Evolutionary conservation across 1,284 basidiomycete species (phyloP).

Genomic region (Phlebopus sp.): DNA sequence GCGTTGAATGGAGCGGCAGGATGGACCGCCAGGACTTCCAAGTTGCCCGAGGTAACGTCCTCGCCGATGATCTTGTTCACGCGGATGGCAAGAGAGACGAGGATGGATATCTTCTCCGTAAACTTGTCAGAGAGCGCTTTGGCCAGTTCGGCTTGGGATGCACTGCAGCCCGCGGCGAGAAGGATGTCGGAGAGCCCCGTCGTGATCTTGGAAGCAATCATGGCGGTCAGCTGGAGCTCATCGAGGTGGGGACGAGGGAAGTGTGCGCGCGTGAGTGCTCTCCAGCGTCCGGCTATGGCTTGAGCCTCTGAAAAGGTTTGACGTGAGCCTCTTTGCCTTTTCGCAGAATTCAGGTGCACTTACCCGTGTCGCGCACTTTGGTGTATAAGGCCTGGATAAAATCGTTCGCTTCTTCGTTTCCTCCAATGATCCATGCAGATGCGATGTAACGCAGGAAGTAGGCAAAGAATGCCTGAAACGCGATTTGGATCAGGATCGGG

Average conservation of each 20-base stretch:
- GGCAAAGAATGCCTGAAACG: conserved; percentile 31
- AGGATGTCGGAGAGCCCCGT: conserved; percentile 30
- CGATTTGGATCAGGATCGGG: conserved; percentile 33
- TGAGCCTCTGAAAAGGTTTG: conserved; percentile 26
- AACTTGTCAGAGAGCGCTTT: conserved; percentile 25
- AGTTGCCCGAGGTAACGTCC: conserved; percentile 32
- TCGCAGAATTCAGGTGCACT: background rate
- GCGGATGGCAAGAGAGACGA: conserved; percentile 25
- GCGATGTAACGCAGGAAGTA: conserved; percentile 29
- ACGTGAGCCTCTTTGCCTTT: background rate
- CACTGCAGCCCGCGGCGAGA: conserved; percentile 26
- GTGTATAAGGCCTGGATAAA: conserved; percentile 29
- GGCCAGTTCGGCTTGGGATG: conserved; percentile 17
- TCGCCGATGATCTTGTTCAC: conserved; percentile 34
- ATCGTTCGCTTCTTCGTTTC: conserved; percentile 20
- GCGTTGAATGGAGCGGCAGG: conserved; percentile 26
- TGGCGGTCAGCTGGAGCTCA: conserved; percentile 19
- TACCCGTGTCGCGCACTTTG: conserved; percentile 24
- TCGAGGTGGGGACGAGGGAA: conserved; percentile 23
- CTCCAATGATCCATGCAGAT: conserved; percentile 29
- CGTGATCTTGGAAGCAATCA: conserved; percentile 22
- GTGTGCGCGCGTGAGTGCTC: conserved; percentile 30
- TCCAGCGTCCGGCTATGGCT: conserved; percentile 32
- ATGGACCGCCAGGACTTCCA: conserved; percentile 29
- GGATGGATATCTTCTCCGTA: conserved; percentile 27